These are phyloP conservation scores for Gorgonomyces haynaldii DNA, from an alignment of 192 early-diverging fungal genomes.

Conservation along the genomic window DNA sequence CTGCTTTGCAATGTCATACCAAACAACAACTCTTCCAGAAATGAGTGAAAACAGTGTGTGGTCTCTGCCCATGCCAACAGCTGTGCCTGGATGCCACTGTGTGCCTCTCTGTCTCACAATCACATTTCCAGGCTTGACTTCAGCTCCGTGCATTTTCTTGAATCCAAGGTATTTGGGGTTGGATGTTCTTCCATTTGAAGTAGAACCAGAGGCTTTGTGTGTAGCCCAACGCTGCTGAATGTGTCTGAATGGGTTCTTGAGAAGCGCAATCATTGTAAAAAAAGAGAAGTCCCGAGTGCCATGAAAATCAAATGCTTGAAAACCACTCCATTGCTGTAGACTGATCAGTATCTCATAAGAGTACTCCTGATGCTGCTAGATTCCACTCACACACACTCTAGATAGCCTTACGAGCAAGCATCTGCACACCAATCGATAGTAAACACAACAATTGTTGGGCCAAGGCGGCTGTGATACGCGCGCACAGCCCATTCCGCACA, in stretches of 20 bases:
- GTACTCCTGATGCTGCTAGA: no score
- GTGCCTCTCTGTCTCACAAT: conserved; percentile 36
- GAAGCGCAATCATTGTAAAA: not conserved
- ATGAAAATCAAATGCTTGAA: no score
- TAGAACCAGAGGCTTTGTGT: conserved; percentile 39
- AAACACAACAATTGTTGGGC: no score
- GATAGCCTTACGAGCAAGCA: no score
- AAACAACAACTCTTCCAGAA: conserved; percentile 25
- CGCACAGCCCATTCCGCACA: no score
- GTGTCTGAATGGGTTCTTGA: not conserved
- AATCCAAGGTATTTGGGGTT: conserved; percentile 40
- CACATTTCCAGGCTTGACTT: conserved; percentile 28
- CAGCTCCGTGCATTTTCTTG: conserved; percentile 25
- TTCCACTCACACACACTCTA: no score
- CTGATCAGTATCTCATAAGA: no score
- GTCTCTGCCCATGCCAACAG: conserved; percentile 34
- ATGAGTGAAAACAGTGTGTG: conserved; percentile 31
- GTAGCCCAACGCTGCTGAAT: conserved; percentile 35
- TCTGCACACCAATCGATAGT: no score
- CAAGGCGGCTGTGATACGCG: no score
- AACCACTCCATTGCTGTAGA: no score
- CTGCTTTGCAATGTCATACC: conserved; percentile 29
- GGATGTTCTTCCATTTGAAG: conserved; percentile 36
- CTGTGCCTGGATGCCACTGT: conserved; percentile 27
- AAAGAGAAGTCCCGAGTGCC: not conserved